A percentile compares a stretch with the other conserved stretches of the same genome.
phyloP scores from a whole-genome alignment of 352 stramenopile species.

The Pythium grandisporangium region DNA sequence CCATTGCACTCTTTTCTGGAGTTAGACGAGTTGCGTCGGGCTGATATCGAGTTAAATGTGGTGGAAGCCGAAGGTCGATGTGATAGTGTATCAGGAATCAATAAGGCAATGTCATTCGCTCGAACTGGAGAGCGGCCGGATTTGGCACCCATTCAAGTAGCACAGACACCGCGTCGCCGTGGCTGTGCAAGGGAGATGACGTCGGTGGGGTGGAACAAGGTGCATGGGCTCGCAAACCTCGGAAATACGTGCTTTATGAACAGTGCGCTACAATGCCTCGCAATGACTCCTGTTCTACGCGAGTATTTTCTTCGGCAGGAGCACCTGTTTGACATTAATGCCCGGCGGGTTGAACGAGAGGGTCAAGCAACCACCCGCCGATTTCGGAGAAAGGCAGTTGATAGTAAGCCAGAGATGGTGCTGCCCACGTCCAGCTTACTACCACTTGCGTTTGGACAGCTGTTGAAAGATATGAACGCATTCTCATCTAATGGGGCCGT shows the following conservation, averaged over 20 bases:
- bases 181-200: constrained; percentile 4
- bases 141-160: no score
- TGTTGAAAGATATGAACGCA: constrained; percentile 52
- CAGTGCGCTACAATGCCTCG: constrained; percentile 84
- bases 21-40: no score
- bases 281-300: constrained; percentile 81
- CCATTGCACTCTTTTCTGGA: no score
- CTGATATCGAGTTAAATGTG: neutral
- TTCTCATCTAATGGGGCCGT: constrained; percentile 15
- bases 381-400: constrained; percentile 25
- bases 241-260: constrained; percentile 85
- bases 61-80: neutral
- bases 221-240: constrained; percentile 70
- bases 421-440: constrained; percentile 28
- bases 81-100: no score
- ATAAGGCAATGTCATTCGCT: no score
- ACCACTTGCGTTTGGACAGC: constrained; percentile 59
- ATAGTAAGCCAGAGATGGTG: neutral
- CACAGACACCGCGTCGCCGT: neutral
- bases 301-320: constrained; percentile 87
- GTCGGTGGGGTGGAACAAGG: constrained; percentile 63
- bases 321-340: constrained; percentile 78
- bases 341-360: constrained; percentile 54
- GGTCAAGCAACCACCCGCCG: no score
- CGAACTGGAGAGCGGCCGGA: no score